These are phyloP conservation scores for Chlorella sp. DNA, from an alignment of 139 green algal species.

Conservation along the genomic window DNA sequence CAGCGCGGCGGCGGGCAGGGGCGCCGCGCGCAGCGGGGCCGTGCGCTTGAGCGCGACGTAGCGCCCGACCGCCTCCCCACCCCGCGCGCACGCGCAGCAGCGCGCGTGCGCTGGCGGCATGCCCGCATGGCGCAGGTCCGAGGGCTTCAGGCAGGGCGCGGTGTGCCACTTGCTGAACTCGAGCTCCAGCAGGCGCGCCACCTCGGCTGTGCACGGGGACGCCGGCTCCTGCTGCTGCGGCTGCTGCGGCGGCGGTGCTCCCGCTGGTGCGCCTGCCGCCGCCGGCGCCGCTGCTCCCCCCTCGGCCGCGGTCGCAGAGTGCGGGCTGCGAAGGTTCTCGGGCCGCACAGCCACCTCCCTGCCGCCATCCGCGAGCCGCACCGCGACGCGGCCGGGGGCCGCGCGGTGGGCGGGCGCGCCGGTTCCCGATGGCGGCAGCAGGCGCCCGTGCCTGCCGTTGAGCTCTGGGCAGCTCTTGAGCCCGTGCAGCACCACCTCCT, in stretches of 20 bases:
- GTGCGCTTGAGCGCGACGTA: constrained; percentile 3
- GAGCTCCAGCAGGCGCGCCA: neutral
- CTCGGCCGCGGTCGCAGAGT: neutral
- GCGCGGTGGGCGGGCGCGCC: neutral
- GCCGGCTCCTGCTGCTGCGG: neutral
- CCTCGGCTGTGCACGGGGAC: neutral
- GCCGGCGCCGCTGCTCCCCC: neutral
- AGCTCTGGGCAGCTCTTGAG: constrained; percentile 3
- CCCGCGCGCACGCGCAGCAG: neutral
- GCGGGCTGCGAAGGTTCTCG: constrained; percentile 1
- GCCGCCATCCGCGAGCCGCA: neutral
- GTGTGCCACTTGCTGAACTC: neutral
- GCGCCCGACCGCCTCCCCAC: neutral
- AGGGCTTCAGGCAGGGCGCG: neutral
- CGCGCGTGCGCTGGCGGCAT: neutral
- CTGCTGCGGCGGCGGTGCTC: neutral
- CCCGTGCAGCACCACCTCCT: constrained; percentile 5
- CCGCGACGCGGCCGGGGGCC: neutral
- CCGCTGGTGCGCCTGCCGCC: neutral
- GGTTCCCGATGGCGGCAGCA: neutral
- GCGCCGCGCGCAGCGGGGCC: neutral
- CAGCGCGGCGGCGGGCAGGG: constrained; percentile 1
- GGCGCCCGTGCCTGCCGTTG: neutral
- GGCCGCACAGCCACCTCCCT: constrained; percentile 5
- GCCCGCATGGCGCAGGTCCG: neutral